Percentiles rank a stretch among this genome's conserved stretches.
Evolutionary conservation across 306 rosid genomes (phyloP).

Genomic region (Cicer bijugum): DNA sequence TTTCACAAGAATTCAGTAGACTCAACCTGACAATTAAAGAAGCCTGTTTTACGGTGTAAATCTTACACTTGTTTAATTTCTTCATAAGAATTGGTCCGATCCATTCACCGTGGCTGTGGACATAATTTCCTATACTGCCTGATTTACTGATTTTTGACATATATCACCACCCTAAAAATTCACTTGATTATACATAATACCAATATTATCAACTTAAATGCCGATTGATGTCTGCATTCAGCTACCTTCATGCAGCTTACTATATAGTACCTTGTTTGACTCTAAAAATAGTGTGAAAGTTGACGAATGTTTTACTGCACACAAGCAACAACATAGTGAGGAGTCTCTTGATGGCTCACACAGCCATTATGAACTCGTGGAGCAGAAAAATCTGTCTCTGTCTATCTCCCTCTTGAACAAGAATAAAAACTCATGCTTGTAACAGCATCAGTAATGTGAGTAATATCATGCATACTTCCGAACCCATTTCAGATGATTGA

Average conservation of each 20-base stretch:
- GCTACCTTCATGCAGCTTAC: constrained; percentile 13
- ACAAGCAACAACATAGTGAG: constrained; percentile 27
- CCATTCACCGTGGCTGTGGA: constrained; percentile 7
- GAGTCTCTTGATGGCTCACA: constrained; percentile 24
- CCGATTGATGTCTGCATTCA: constrained; percentile 20
- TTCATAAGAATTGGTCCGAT: neutral
- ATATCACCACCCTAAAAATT: constrained; percentile 12
- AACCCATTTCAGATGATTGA: constrained; percentile 38
- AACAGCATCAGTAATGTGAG: constrained; percentile 16
- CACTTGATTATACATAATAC: neutral
- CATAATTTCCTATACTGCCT: neutral
- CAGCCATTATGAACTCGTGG: constrained; percentile 14
- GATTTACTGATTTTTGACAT: neutral
- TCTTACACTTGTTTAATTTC: constrained; percentile 6
- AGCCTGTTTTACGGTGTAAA: neutral
- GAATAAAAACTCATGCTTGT: constrained; percentile 36
- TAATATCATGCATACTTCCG: constrained; percentile 17
- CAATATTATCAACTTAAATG: constrained; percentile 5
- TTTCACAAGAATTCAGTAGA: neutral
- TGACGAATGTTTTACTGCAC: constrained; percentile 34
- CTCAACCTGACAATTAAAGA: neutral
- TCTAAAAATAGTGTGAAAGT: constrained; percentile 12
- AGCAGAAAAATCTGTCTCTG: neutral
- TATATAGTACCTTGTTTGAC: constrained; percentile 10
- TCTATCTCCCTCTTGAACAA: constrained; percentile 22